Base-by-base conservation (phyloP, 257 asterid genomes). In the Solanum paucissectum region DNA sequence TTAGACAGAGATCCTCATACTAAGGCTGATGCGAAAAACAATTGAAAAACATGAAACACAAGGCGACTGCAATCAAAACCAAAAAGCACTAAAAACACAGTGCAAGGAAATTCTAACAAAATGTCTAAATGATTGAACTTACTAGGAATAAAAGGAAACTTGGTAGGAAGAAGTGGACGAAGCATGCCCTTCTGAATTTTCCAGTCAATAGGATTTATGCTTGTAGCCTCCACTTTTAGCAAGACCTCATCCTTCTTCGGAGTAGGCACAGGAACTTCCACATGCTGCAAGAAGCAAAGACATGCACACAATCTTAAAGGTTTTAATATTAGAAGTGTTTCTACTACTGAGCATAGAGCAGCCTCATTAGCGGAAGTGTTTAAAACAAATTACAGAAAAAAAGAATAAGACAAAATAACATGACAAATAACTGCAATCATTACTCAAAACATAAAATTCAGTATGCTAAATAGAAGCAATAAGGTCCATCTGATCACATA, bases 151-250 rank as follows among this genome's bases (percentile, higher is more conserved):
- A 85, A 55, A 62, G 93, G 97, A 89, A 93, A 93, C 72, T 87
- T 91, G 84, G 88, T 77, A 20, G 95, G 93, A 66, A 93, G 34
- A 32, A 94, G 4, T 71, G 94, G 96, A 72, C 93, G 92, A 20
- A 91, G 44, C 86, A 87, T 6, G 92, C 99, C 98, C 85, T 94
- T 94, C 92, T 94, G 90, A 18, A 91, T 88, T 84, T 91, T 94
- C 94, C 94, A 92, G 81, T 95, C 98, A 79, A 93, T 79, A 3
- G 96, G 96, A 87, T 94, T 95, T 68, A 93, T 64, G 89, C 95
- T 93, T 37, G 90, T 83, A 3, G 98, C 98, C 87, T 94, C 97
- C 91, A 95, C 32, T 87, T 92, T 95, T 42, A 95, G 88, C 91
- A 95, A 83, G 38, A 94, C 89, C 90, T 94, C 98, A 40, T 91